Percentiles rank a stretch among this genome's conserved stretches.
These are phyloP conservation scores for Kandelia obovata DNA, from an alignment of 345 rosid species.

Conservation along the genomic window DNA sequence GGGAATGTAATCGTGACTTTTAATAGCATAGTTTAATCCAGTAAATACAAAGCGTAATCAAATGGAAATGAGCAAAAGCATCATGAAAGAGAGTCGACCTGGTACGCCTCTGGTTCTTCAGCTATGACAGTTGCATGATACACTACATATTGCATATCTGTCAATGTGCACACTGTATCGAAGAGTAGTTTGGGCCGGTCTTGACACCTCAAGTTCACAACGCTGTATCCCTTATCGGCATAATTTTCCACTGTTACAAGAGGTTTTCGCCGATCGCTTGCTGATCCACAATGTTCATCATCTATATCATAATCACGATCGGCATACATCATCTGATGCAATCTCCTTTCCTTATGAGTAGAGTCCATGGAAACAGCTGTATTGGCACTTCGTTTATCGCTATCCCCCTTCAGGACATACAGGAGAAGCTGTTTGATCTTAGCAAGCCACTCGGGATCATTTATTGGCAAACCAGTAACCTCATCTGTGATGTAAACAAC, in stretches of 20 bases:
- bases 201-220: conserved; percentile 57
- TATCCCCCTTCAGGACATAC: conserved; percentile 55
- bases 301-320: conserved; percentile 65
- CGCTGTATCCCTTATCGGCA: conserved; percentile 62
- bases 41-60: not conserved
- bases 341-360: conserved; percentile 66
- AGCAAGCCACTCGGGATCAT: conserved; percentile 43
- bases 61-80: conserved; percentile 2
- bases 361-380: conserved; percentile 61
- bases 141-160: conserved; percentile 76
- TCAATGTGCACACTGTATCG: conserved; percentile 73
- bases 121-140: conserved; percentile 67
- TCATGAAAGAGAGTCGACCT: conserved; percentile 36
- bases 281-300: conserved; percentile 24
- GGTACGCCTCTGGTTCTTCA: conserved; percentile 70
- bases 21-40: not conserved
- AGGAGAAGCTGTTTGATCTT: conserved; percentile 63
- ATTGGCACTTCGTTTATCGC: conserved; percentile 57
- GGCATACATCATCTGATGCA: conserved; percentile 83
- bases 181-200: conserved; percentile 75
- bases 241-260: conserved; percentile 58
- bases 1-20: not conserved
- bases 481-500: conserved; percentile 66
- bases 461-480: conserved; percentile 47
- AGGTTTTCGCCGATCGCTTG: conserved; percentile 36